These are phyloP conservation scores for Acrodontium crateriforme DNA, from an alignment of 2,329 filamentous ascomycete species.

Conservation along the genomic window DNA sequence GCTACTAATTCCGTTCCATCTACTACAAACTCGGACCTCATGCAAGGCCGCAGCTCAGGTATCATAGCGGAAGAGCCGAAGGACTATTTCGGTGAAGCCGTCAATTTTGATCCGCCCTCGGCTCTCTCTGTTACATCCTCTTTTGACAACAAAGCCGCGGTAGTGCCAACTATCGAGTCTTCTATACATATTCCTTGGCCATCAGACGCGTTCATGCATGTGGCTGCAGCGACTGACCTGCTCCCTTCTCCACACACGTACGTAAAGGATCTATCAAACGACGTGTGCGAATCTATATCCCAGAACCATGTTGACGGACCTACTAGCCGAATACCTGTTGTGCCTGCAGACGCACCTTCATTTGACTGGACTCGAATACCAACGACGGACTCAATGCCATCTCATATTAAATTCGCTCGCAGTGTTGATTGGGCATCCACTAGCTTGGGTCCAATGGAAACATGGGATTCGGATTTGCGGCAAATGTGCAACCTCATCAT, in stretches of 20 bases:
- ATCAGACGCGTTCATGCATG: conserved; percentile 8
- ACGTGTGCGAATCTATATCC: conserved; percentile 3
- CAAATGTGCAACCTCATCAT: conserved; percentile 73
- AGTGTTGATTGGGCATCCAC: conserved; percentile 61
- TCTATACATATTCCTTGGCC: conserved; percentile 1
- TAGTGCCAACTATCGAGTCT: conserved; percentile 14
- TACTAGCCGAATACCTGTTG: conserved; percentile 15
- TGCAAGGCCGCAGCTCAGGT: conserved; percentile 1
- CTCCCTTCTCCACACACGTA: conserved; percentile 13
- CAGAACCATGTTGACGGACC: conserved; percentile 1
- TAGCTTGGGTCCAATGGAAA: conserved; percentile 59
- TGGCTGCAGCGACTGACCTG: conserved; percentile 7
- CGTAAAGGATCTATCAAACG: conserved; percentile 10
- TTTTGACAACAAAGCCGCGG: conserved; percentile 5
- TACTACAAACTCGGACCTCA: background rate
- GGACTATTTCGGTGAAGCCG: conserved; percentile 15
- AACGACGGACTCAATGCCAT: conserved; percentile 46
- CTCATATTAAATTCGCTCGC: conserved; percentile 60
- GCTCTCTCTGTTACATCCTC: conserved; percentile 3
- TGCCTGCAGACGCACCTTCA: conserved; percentile 30
- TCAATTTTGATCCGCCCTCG: conserved; percentile 3
- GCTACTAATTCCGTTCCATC: conserved; percentile 1
- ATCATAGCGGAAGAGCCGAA: conserved; percentile 9
- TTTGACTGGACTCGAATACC: conserved; percentile 75
- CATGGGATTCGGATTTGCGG: conserved; percentile 54